These are phyloP conservation scores for Plasmodium yoelii DNA, from an alignment of 169 alveolate genomes.

Conservation along the genomic window DNA sequence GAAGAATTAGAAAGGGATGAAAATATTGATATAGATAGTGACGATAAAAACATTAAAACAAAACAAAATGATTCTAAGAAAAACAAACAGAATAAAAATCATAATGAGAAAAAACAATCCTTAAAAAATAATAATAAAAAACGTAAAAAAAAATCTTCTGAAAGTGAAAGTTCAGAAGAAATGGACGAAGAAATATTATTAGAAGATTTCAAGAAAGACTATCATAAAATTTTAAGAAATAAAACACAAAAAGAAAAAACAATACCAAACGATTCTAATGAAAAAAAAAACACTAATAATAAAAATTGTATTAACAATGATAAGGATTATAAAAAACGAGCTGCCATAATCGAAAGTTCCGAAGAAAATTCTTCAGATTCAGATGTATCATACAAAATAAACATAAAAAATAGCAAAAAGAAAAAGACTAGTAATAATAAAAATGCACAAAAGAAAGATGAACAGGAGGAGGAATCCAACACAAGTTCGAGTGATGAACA, in stretches of 20 bases:
- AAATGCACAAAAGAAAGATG: not conserved
- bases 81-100: not conserved
- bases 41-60: not conserved
- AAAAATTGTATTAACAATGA: not conserved
- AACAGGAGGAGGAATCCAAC: not conserved
- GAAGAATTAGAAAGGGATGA: not conserved
- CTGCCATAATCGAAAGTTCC: conserved; percentile 23
- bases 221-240: conserved; percentile 53
- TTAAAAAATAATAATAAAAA: not conserved
- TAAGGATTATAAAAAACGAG: not conserved
- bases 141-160: not conserved
- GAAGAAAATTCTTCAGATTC: conserved; percentile 36
- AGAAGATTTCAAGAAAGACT: conserved; percentile 16
- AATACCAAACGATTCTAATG: not conserved
- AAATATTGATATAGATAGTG: not conserved
- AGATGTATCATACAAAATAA: conserved; percentile 42
- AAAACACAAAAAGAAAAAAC: conserved; percentile 5
- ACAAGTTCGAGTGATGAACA: not conserved
- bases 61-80: not conserved
- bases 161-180: conserved; percentile 8
- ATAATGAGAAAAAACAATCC: not conserved
- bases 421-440: conserved; percentile 22
- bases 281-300: conserved; percentile 7
- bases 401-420: conserved; percentile 20
- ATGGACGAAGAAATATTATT: not conserved